Percentiles rank a stretch among this genome's conserved stretches.
Evolutionary conservation across 345 rosid genomes (phyloP).

Genomic region (Turnera subulata): DNA sequence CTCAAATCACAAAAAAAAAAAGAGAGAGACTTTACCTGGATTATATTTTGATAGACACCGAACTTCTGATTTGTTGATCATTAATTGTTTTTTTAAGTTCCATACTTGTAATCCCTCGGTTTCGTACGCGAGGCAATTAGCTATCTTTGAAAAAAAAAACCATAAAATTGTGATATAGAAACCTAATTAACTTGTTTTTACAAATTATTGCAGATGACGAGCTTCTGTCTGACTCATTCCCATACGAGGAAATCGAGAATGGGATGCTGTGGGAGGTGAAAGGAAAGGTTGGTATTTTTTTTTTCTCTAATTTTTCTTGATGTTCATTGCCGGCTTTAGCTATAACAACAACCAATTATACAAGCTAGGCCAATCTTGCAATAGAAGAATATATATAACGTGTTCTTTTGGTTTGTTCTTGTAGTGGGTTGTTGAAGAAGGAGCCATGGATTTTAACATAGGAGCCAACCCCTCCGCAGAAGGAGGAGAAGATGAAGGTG

Average conservation of each 20-base stretch:
- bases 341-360: too few relatives aligned
- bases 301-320: not conserved
- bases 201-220: slow-evolving; percentile 43
- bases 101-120: too few relatives aligned
- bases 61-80: too few relatives aligned
- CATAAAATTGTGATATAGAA: not conserved
- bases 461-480: slow-evolving; percentile 99
- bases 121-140: too few relatives aligned
- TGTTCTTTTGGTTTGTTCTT: not conserved
- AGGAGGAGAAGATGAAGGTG: slow-evolving; percentile 76
- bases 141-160: too few relatives aligned
- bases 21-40: too few relatives aligned
- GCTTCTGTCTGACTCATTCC: slow-evolving; percentile 90
- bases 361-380: too few relatives aligned
- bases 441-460: slow-evolving; percentile 69
- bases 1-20: too few relatives aligned
- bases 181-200: not conserved
- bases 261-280: slow-evolving; percentile 85
- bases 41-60: too few relatives aligned
- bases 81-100: too few relatives aligned
- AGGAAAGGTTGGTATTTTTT: slow-evolving; percentile 59
- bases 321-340: too few relatives aligned
- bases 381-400: too few relatives aligned
- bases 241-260: slow-evolving; percentile 67
- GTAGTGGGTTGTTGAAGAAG: slow-evolving; percentile 80